Base-by-base conservation (phyloP, 2,329 filamentous ascomycete genomes). In the Bipolaris oryzae region DNA sequence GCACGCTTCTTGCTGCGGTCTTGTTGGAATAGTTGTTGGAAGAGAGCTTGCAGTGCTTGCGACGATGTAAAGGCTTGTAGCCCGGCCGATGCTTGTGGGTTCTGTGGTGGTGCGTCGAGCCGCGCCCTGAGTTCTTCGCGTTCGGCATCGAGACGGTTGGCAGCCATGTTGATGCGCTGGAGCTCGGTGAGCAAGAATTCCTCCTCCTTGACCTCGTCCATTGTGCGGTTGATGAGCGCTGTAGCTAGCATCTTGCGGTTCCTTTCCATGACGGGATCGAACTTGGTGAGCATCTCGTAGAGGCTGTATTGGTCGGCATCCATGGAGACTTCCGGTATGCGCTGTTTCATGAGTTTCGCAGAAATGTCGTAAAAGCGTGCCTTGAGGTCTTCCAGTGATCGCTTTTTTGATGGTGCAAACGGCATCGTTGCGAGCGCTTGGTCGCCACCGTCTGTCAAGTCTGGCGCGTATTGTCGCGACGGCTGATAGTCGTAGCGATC, bases 151-250 rank as follows among this genome's bases (percentile, higher is more conserved):
- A 98, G 89, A 55, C 87, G 88, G 65, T 95, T 90, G 62, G 93
- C 91, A 58, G 92, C 88, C 61, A 90, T 88, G 70, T 96, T 86
- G 64, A 99, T 98, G 57, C 95, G 89, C 71, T 96, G 92, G 53
- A 99, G 86, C 73, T 99, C 95, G 56, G 94, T 84, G 16, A 99
- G 84, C 2, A 99, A 80, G 33, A 91, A 89, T 67, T 96, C 90
- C 77, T 99, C 95, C 75, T 99, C 95, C 60, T 91, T 88, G 23
- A 94, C 90, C 77, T 99, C 94, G 61, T 96, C 92, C 61, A 88
- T 88, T 7, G 89, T 90, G 38, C 95, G 86, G 45, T 88, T 86
- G 62, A 98, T 84, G 44, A 93, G 86, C 47, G 89, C 87, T 61
- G 90, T 85, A 3, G 92, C 94, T 69, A 96, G 90, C 55, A 90